phyloP scores from a whole-genome alignment of 108 stramenopile species.

The Parmales sp. region DNA sequence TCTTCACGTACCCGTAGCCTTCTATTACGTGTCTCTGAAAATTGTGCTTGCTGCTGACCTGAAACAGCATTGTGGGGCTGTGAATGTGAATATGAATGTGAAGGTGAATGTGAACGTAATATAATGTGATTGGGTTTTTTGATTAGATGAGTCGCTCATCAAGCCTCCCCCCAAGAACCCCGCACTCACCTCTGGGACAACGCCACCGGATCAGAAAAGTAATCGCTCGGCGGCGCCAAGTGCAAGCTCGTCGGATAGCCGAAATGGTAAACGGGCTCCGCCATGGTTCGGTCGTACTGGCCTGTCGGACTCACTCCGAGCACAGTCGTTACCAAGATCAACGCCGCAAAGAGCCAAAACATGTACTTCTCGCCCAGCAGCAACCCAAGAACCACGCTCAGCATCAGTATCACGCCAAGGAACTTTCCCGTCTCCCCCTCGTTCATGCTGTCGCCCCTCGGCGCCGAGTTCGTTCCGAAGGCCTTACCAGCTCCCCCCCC shows the following conservation, averaged over 20 bases:
- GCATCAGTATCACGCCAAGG: neutral
- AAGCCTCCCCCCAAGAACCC: too few relatives aligned
- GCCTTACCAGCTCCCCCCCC: neutral
- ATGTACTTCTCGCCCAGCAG: neutral
- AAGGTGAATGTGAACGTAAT: too few relatives aligned
- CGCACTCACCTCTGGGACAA: too few relatives aligned
- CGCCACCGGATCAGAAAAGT: neutral
- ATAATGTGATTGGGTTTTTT: too few relatives aligned
- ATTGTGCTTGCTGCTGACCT: neutral
- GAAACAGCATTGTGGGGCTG: neutral
- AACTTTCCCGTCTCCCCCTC: neutral
- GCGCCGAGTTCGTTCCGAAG: neutral
- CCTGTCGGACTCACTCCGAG: neutral
- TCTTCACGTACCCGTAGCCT: conserved; percentile 11
- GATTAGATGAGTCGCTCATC: too few relatives aligned
- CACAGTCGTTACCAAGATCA: neutral
- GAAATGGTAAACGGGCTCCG: conserved; percentile 8
- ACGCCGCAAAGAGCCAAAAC: conserved; percentile 1
- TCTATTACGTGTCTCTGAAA: conserved; percentile 7
- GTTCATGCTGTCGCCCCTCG: neutral
- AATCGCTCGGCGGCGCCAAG: neutral
- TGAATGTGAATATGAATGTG: too few relatives aligned
- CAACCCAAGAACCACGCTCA: neutral
- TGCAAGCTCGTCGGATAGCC: neutral
- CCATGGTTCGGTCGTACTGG: neutral